Base-by-base conservation (phyloP, 306 rosid species). In the Canavalia ensiformis region DNA sequence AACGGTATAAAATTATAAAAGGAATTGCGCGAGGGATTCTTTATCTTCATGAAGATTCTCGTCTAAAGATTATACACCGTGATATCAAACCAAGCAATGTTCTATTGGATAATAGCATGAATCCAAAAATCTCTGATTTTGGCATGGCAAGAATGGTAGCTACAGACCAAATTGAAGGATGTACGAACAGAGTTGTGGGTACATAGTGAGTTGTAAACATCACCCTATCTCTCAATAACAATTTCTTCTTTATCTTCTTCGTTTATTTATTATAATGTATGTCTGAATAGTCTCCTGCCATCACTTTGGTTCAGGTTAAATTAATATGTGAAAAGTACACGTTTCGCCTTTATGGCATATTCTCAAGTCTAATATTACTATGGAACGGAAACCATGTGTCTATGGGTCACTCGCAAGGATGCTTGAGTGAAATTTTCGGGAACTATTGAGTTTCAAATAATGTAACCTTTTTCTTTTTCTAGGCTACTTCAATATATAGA, bases 61-160 rank as follows among this genome's bases (percentile, higher is more conserved):
- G 88, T 8, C 87, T 94, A 10, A 87, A 80, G 76, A 85, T 90
- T 13, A 89, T 91, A 4, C 93, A 94, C 3, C 90, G 92, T n/a
- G 97, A 94, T 81, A 83, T 94, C 25, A 94, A 94, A 79, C 88
- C 92, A 8, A 86, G 97, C 29, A 94, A 91, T 62, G 62, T 94
- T 47, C 57, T 94, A 1, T 10, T 91, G 46, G 97, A 90, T 54
- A 54, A 7, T 1, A 59, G 41, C 4, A 74, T 94, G 92, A 81
- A 74, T 69, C 87, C 97, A 2, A 94, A 91, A 57, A 94, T 91
- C 0, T 87, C 92, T 13, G 97, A 94, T 59, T 94, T 94, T 87
- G 97, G 97, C 2, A 84, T 86, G 89, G 97, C 97, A 7, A 91
- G 90, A 30, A 79, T 90, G 13, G 81, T 90, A 46, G 77, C 1